A percentile compares a stretch with the other conserved stretches of the same genome.
phyloP scores from a whole-genome alignment of 2,329 filamentous ascomycete genomes.

The Colletotrichum sp. region DNA sequence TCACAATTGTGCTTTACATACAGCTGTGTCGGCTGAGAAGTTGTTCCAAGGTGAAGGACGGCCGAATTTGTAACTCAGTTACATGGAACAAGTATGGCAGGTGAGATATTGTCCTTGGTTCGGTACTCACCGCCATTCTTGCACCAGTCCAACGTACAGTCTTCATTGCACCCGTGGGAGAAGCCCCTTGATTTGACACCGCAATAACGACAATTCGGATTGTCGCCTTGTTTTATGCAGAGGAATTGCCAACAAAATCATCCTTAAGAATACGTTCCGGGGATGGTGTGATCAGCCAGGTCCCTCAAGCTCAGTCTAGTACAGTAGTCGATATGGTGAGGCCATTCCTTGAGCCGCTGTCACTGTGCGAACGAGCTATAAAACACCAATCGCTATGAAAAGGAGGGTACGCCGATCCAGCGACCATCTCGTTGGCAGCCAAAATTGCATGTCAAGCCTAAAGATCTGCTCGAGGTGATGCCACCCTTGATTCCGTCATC shows the following conservation, averaged over 20 bases:
- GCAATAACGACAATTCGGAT: background rate
- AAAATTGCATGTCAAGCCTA: background rate
- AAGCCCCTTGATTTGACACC: background rate
- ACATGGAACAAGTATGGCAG: background rate
- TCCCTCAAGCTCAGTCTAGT: background rate
- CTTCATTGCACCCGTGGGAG: background rate
- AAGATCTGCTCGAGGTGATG: background rate
- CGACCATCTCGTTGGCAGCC: background rate
- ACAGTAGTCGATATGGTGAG: background rate
- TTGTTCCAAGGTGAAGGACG: background rate
- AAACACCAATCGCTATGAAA: background rate
- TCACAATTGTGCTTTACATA: background rate
- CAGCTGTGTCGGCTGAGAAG: background rate
- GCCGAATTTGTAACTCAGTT: background rate
- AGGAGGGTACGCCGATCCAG: background rate
- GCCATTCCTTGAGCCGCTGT: background rate
- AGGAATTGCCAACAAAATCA: background rate
- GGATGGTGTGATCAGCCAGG: background rate
- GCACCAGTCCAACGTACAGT: background rate
- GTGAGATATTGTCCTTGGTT: background rate
- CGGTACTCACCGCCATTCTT: fast-evolving
- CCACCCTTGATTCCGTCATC: background rate
- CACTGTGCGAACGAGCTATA: background rate
- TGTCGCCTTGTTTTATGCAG: background rate
- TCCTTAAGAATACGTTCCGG: background rate